Conservation (phyloP, 164 flowering plant species). For the Dillenia turbinata region DNA sequence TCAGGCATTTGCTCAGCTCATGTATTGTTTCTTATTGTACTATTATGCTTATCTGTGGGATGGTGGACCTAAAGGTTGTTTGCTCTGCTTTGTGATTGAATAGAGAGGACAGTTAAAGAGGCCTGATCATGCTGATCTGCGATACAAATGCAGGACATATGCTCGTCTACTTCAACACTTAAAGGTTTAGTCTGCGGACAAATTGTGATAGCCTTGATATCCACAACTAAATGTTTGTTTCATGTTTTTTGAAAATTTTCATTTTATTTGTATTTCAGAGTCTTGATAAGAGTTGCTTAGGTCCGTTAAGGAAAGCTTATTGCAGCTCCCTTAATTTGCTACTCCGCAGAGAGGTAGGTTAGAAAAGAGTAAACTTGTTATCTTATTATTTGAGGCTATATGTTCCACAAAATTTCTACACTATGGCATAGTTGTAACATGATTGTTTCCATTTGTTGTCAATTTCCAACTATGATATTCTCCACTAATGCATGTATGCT, state of each 20-base stretch:
- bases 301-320: conserved; percentile 91
- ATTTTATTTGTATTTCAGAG: conserved; percentile 41
- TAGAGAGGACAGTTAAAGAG: conserved; percentile 98
- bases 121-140: conserved; percentile 99
- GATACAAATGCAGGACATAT: conserved; percentile 98
- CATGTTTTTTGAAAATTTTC: conserved; percentile 2
- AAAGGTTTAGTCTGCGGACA: conserved; percentile 45
- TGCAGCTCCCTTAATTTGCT: conserved; percentile 94
- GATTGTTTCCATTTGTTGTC: no score
- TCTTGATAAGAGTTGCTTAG: conserved; percentile 91
- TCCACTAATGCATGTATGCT: no score
- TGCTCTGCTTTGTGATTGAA: conserved; percentile 12
- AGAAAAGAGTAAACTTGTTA: conserved; percentile 15
- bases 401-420: no score
- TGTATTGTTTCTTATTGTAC: conserved; percentile 2
- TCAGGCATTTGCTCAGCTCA: conserved; percentile 45
- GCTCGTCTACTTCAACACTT: conserved; percentile 97
- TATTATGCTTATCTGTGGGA: background rate
- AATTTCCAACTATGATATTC: no score
- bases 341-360: conserved; percentile 99
- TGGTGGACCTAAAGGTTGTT: conserved; percentile 3
- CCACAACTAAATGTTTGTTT: background rate
- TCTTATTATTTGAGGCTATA: background rate
- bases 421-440: no score
- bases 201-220: background rate